Percentiles rank a stretch among this genome's conserved stretches.
These are phyloP conservation scores for Chaetomiaceae sp. DNA, from an alignment of 2,329 filamentous ascomycete genomes.

Conservation along the genomic window DNA sequence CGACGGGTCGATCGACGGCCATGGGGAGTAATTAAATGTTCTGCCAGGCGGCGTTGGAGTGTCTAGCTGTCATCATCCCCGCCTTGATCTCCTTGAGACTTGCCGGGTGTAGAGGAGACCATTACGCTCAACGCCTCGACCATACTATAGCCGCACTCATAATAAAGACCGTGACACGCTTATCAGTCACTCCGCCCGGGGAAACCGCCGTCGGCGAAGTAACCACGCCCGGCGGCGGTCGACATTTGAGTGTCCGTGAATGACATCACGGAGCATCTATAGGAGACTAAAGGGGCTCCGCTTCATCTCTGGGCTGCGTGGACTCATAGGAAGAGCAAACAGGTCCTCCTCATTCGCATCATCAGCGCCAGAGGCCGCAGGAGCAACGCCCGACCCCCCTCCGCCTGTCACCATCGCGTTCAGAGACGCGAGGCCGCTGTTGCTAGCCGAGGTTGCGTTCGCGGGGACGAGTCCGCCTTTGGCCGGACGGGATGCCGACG, in stretches of 20 bases:
- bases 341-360: constrained; percentile 68
- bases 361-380: constrained; percentile 27
- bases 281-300: constrained; percentile 70
- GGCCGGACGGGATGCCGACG: constrained; percentile 50
- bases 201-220: no score
- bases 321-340: constrained; percentile 82
- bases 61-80: no score
- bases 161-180: no score
- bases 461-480: constrained; percentile 58
- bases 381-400: constrained; percentile 26
- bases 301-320: constrained; percentile 77
- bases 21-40: no score
- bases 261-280: constrained; percentile 16
- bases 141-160: no score
- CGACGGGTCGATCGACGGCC: no score
- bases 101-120: no score
- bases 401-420: constrained; percentile 36
- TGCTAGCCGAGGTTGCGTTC: constrained; percentile 34
- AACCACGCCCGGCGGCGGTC: background rate
- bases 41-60: no score
- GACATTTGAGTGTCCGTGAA: background rate
- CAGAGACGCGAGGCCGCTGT: constrained; percentile 32
- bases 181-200: no score
- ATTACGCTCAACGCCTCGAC: no score
- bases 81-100: no score